phyloP scores from a whole-genome alignment of 768 basidiomycete genomes.

The Austroboletus eburneus region DNA sequence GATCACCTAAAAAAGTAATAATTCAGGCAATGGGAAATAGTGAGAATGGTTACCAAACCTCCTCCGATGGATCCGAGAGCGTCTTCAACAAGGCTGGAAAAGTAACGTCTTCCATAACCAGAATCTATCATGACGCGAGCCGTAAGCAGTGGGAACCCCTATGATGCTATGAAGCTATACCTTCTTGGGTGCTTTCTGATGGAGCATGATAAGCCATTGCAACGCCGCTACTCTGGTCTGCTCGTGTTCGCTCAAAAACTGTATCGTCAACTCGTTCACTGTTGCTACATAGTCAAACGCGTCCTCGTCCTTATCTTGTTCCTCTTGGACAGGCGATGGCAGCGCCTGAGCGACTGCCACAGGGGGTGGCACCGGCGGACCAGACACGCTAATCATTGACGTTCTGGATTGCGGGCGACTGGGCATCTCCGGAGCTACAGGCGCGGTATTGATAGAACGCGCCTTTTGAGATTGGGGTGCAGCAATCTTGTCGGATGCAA shows the following conservation, averaged over 20 bases:
- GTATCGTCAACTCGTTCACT: conserved; percentile 87
- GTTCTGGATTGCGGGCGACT: conserved; percentile 64
- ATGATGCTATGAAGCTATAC: conserved; percentile 45
- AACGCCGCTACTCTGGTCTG: conserved; percentile 93
- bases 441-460: conserved; percentile 21
- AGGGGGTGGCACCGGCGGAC: conserved; percentile 31
- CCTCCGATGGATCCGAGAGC: conserved; percentile 93
- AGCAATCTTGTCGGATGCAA: conserved; percentile 36
- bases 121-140: conserved; percentile 51
- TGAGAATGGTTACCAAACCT: conserved; percentile 43
- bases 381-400: conserved; percentile 43
- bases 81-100: conserved; percentile 95
- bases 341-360: conserved; percentile 26
- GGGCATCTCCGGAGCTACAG: conserved; percentile 30
- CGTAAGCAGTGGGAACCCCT: not conserved
- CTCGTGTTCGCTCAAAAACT: conserved; percentile 94
- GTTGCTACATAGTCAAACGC: conserved; percentile 90
- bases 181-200: conserved; percentile 96
- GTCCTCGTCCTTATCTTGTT: conserved; percentile 58
- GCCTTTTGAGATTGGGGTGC: conserved; percentile 32
- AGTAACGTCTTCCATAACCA: conserved; percentile 95
- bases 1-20: conserved; percentile 61
- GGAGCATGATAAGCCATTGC: conserved; percentile 98
- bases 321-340: conserved; percentile 28
- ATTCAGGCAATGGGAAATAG: conserved; percentile 1